Evolutionary conservation across 2,329 filamentous ascomycete species (phyloP).

Genomic region (Venturia oleaginea): DNA sequence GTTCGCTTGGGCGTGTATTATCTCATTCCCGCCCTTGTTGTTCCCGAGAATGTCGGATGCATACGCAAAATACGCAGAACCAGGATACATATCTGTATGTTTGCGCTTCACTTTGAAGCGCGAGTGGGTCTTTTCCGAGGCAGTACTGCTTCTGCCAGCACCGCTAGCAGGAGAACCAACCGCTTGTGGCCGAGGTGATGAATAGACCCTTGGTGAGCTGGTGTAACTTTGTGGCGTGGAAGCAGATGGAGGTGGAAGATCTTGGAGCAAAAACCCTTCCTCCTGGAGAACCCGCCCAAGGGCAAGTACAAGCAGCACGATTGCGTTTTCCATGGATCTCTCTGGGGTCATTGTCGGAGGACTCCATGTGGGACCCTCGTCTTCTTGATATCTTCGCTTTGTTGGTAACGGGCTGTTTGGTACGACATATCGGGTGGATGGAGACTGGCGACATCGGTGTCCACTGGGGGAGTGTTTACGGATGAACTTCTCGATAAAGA

Average conservation of each 20-base stretch:
- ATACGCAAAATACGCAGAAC: constrained; percentile 79
- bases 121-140: constrained; percentile 10
- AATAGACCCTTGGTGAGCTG: constrained; percentile 16
- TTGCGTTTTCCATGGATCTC: constrained; percentile 66
- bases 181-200: constrained; percentile 20
- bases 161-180: constrained; percentile 37
- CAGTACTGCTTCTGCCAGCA: constrained; percentile 14
- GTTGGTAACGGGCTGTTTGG: constrained; percentile 1
- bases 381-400: constrained; percentile 8
- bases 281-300: constrained; percentile 71
- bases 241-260: constrained; percentile 7
- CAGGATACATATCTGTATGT: constrained; percentile 69
- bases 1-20: constrained; percentile 76
- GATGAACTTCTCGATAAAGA: constrained; percentile 45
- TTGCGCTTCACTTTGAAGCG: constrained; percentile 3
- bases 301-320: constrained; percentile 75
- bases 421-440: background rate
- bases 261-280: constrained; percentile 36
- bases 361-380: constrained; percentile 23
- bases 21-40: constrained; percentile 65
- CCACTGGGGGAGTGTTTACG: constrained; percentile 32
- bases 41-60: constrained; percentile 81
- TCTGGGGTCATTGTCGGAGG: constrained; percentile 35
- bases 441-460: background rate
- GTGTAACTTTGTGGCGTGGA: background rate